Percentiles rank a stretch among this genome's conserved stretches.
These are phyloP conservation scores for Serpula lacrymans DNA, from an alignment of 768 basidiomycete genomes.

Conservation along the genomic window DNA sequence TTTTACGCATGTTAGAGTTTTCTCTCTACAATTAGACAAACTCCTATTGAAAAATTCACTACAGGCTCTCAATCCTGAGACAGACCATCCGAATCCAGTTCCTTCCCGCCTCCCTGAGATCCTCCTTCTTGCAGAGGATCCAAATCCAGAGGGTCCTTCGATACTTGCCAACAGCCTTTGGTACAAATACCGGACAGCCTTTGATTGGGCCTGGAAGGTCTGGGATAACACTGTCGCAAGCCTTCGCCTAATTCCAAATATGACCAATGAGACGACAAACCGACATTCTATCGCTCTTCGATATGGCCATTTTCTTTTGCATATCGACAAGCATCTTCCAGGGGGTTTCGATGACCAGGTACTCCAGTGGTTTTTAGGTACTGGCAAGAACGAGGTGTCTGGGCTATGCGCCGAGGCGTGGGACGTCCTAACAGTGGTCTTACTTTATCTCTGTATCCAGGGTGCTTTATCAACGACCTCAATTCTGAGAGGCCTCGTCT, in stretches of 20 bases:
- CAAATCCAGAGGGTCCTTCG: slow-evolving; percentile 57
- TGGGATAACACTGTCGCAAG: slow-evolving; percentile 82
- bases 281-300: slow-evolving; percentile 55
- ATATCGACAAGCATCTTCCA: slow-evolving; percentile 76
- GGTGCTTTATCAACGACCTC: slow-evolving; percentile 73
- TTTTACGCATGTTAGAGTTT: slow-evolving; percentile 57
- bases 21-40: slow-evolving; percentile 36
- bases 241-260: slow-evolving; percentile 61
- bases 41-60: slow-evolving; percentile 29
- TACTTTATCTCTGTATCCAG: slow-evolving; percentile 61
- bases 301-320: slow-evolving; percentile 68
- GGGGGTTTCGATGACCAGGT: slow-evolving; percentile 69
- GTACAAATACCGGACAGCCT: slow-evolving; percentile 75
- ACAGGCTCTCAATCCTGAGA: slow-evolving; percentile 41
- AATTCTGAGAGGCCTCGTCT: slow-evolving; percentile 70
- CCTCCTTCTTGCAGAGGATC: slow-evolving; percentile 57
- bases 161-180: slow-evolving; percentile 74
- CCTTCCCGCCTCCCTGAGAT: slow-evolving; percentile 57
- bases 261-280: slow-evolving; percentile 44
- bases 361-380: slow-evolving; percentile 67
- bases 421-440: slow-evolving; percentile 59
- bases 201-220: slow-evolving; percentile 77
- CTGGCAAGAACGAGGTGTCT: slow-evolving; percentile 60
- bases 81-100: slow-evolving; percentile 27
- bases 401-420: slow-evolving; percentile 61